Evolutionary conservation across 2,329 filamentous ascomycete genomes (phyloP), one percentile per base, ranked within the genome.

Genomic region (Ceratocystis cacaofunesta): DNA sequence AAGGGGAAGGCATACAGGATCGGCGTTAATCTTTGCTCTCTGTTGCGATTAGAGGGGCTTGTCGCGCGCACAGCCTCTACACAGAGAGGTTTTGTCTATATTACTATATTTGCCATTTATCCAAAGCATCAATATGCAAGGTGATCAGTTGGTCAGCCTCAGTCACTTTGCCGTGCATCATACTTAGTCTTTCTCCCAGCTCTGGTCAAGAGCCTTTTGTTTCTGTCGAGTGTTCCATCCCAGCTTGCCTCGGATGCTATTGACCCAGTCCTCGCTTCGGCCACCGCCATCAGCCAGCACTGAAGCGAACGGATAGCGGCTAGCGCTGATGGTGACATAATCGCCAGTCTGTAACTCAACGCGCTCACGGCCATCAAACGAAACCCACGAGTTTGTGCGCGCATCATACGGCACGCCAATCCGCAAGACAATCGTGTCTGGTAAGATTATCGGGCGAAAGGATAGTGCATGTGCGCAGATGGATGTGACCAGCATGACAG

Each of bases 321-420:
- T 89, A 1, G 89, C 89, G 69, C 87, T 90, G 68, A 94, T 87
- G 1, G 89, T 92, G 4, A 92, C 88, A 73, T 94, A 94, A 75
- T 94, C 89, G 17, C 89, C 89, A 0, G 88, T 87, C 61, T 77
- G 74, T 46, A 94, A 79, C 76, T 94, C 89, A n/a, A 89, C 77
- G 76, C 91, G 85, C 78, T 96, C 90, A 68, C 91, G 83, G 1
- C 94, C 94, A 75, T 99, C 94, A 73, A 99, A 99, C 74, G 90
- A 95, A n/a, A 92, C 94, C 92, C 94, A 99, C 50, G 88, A 92
- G 70, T 85, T 88, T 3, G 90, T 91, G 62, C 94, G 81, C 7
- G 92, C 90, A 74, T 95, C 87, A 74, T 96, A 97, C 0, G 94
- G 94, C n/a, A 97, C 92, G 10, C 92, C 94, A 19, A 96, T 82